phyloP scores from a whole-genome alignment of 441 rosid species.

The Rhodomyrtus psidioides region DNA sequence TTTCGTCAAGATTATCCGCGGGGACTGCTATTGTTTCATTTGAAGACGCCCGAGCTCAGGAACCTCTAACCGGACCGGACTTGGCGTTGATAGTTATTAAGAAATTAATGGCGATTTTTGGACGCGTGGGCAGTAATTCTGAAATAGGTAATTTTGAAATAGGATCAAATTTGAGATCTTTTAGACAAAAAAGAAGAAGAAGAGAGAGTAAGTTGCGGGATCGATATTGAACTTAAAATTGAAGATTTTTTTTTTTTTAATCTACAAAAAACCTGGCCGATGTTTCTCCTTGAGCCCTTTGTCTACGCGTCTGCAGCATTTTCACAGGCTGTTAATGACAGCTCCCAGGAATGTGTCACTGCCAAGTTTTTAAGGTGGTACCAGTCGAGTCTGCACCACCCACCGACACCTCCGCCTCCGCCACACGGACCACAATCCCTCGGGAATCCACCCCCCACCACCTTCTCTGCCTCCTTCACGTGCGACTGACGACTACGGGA shows the following conservation, averaged over 20 bases:
- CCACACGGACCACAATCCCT: not conserved
- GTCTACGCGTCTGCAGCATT: not conserved
- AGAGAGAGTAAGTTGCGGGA: too few species aligned
- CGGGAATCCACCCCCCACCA: not conserved
- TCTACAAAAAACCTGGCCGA: not conserved
- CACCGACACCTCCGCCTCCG: not conserved
- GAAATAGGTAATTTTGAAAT: too few species aligned
- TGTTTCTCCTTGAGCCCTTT: not conserved
- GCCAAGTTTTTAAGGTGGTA: not conserved
- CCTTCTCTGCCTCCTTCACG: not conserved
- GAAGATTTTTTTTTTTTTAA: too few species aligned
- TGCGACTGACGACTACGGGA: not conserved
- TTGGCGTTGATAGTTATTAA: not conserved
- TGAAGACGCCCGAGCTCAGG: not conserved
- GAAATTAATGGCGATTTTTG: too few species aligned
- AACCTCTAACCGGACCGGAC: too few species aligned
- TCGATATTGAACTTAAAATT: too few species aligned
- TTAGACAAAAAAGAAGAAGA: not conserved
- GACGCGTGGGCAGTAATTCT: not conserved
- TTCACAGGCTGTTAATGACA: not conserved
- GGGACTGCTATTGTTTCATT: accelerated
- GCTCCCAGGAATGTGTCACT: not conserved
- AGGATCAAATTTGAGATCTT: accelerated
- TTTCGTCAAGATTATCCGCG: not conserved
- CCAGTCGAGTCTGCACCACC: not conserved